Evolutionary conservation across 305 asterid genomes (phyloP), one percentile per base, ranked within the genome.

Genomic region (Fraxinus paxiana): DNA sequence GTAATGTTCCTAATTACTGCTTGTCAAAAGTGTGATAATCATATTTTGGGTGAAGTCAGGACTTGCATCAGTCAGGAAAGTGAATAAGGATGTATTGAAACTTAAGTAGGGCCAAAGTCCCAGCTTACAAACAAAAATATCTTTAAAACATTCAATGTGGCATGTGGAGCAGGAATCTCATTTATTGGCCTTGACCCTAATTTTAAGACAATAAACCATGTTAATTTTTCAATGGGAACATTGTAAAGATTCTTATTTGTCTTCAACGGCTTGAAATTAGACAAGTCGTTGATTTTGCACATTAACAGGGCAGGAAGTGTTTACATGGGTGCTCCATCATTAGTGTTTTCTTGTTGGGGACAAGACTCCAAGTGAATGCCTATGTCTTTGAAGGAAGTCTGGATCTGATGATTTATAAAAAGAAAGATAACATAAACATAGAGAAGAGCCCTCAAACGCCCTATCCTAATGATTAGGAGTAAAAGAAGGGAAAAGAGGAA

Each of bases 251-350:
- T 24, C 71, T 63, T 63, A 22, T 22, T 22, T 63, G 35, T 65
- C 34, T 12, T 65, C 35, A 65, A 20, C 6, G 18, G 22, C 82
- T 75, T 75, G 38, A 65, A 65, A 67, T 78, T 34, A 33, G 38
- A 12, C 38, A 72, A 84, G 51, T 54, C 65, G 37, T 76, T 34
- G 28, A 73, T 34, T 75, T 79, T 24, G 35, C 82, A 81, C 24
- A 72, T 54, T 34, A 77, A 79, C 22, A 38, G 75, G 51, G 72
- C 28, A 24, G 79, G 79, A 75, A 69, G 46, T n/a, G 59, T 20
- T 30, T 33, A 59, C 54, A 71, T 18, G 59, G 61, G 17, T 34
- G 48, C 18, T 6, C 67, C 67, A 56, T 56, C 67, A 56, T 56
- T 56, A 56, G 28, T 56, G 67, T 56, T 56, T 18, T 65, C 34